Conservation (phyloP, 2,329 filamentous ascomycete species). For the Paecilomyces sp. region DNA sequence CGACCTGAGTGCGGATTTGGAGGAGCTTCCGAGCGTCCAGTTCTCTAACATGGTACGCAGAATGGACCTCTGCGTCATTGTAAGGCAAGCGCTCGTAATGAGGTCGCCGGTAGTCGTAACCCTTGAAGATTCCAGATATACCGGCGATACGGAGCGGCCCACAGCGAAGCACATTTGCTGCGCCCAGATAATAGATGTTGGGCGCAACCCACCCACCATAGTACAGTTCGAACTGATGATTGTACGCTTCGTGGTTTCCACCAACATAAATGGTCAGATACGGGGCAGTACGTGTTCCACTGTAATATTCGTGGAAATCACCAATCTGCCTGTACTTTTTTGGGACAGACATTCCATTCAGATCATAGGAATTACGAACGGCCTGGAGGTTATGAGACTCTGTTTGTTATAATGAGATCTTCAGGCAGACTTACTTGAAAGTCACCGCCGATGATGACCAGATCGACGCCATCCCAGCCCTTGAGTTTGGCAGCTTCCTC, state of each 20-base stretch:
- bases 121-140: conserved; percentile 92
- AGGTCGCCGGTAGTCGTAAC: conserved; percentile 73
- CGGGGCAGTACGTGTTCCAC: conserved; percentile 66
- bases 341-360: conserved; percentile 84
- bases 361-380: conserved; percentile 78
- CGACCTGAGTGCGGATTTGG: conserved; percentile 76
- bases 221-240: conserved; percentile 83
- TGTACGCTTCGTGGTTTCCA: conserved; percentile 92
- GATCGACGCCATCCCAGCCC: conserved; percentile 73
- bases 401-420: not conserved
- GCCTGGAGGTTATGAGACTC: conserved; percentile 46
- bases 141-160: conserved; percentile 83
- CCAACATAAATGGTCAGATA: conserved; percentile 89
- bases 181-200: conserved; percentile 95
- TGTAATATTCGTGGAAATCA: conserved; percentile 94
- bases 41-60: conserved; percentile 85
- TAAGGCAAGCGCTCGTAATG: conserved; percentile 87
- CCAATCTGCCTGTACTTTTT: conserved; percentile 79
- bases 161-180: conserved; percentile 78
- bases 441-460: conserved; percentile 92
- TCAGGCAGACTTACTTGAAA: conserved; percentile 60
- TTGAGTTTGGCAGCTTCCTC: conserved; percentile 60
- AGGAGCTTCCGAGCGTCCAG: conserved; percentile 85
- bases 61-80: conserved; percentile 64
- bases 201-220: conserved; percentile 96